These are phyloP conservation scores for Coleophoma cylindrospora DNA, from an alignment of 2,329 filamentous ascomycete genomes.

Conservation along the genomic window DNA sequence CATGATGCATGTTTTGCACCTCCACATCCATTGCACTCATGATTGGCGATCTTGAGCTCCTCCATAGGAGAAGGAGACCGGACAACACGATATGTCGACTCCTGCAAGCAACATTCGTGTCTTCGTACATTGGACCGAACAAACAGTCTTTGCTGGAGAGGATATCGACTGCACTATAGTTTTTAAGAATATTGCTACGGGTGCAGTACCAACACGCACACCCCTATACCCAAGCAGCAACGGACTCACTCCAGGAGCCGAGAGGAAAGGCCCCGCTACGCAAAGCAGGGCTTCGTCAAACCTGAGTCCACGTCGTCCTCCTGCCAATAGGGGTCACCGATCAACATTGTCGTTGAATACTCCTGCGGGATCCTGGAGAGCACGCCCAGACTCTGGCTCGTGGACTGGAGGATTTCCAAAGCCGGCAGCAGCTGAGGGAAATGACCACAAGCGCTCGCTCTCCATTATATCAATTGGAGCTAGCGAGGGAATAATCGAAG, in stretches of 20 bases:
- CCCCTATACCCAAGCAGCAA: conserved; percentile 19
- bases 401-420: conserved; percentile 17
- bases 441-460: conserved; percentile 68
- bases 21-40: conserved; percentile 19
- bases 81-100: conserved; percentile 24
- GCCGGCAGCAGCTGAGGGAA: conserved; percentile 30
- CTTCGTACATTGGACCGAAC: conserved; percentile 90
- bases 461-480: conserved; percentile 78
- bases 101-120: conserved; percentile 78
- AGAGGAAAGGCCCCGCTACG: conserved; percentile 22
- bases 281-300: conserved; percentile 34
- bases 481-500: conserved; percentile 27
- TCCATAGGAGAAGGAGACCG: conserved; percentile 23
- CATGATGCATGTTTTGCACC: no score
- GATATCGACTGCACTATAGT: conserved; percentile 93
- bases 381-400: conserved; percentile 11
- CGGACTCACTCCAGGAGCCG: conserved; percentile 16
- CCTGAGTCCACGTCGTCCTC: conserved; percentile 39
- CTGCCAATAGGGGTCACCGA: conserved; percentile 51
- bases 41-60: conserved; percentile 22
- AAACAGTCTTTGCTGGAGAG: conserved; percentile 94
- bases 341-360: conserved; percentile 62
- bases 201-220: conserved; percentile 13
- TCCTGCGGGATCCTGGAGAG: conserved; percentile 28
- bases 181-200: conserved; percentile 71